Evolutionary conservation across 257 asterid genomes (phyloP).

Genomic region (Salvia miltiorrhiza): DNA sequence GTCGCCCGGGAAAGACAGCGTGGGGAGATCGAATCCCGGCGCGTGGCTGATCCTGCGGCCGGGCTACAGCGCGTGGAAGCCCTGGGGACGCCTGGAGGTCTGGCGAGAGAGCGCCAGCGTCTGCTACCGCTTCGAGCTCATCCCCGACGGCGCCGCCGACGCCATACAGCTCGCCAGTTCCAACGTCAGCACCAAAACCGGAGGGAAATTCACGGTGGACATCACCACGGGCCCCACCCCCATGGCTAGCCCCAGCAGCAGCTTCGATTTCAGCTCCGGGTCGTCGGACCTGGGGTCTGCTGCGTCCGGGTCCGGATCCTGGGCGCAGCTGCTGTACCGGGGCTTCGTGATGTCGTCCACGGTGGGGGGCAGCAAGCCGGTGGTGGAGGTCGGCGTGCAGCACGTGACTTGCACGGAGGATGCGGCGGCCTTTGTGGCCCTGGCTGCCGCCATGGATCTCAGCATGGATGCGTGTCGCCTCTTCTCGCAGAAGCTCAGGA

Average conservation of each 20-base stretch:
- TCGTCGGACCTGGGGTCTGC: constrained; percentile 53
- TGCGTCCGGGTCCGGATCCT: constrained; percentile 67
- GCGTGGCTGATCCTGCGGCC: constrained; percentile 97
- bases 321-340: constrained; percentile 69
- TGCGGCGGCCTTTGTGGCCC: constrained; percentile 93
- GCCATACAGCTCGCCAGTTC: constrained; percentile 67
- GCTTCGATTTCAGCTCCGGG: constrained; percentile 71
- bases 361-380: constrained; percentile 60
- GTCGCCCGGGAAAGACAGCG: constrained; percentile 68
- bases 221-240: constrained; percentile 78
- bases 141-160: constrained; percentile 80
- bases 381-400: constrained; percentile 88
- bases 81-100: constrained; percentile 98
- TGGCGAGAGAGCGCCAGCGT: constrained; percentile 67
- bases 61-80: constrained; percentile 81
- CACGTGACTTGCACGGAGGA: constrained; percentile 96
- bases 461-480: constrained; percentile 89
- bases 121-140: constrained; percentile 86
- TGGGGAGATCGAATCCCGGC: constrained; percentile 83
- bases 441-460: constrained; percentile 93
- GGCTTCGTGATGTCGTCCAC: constrained; percentile 96
- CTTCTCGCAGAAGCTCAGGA: constrained; percentile 73
- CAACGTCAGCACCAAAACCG: constrained; percentile 43
- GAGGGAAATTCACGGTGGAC: constrained; percentile 78
- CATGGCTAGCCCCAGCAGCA: constrained; percentile 69